Evolutionary conservation across 495 filamentous ascomycete species (phyloP), one percentile per base, ranked within the genome.

Genomic region (Penicillium maclennaniae): DNA sequence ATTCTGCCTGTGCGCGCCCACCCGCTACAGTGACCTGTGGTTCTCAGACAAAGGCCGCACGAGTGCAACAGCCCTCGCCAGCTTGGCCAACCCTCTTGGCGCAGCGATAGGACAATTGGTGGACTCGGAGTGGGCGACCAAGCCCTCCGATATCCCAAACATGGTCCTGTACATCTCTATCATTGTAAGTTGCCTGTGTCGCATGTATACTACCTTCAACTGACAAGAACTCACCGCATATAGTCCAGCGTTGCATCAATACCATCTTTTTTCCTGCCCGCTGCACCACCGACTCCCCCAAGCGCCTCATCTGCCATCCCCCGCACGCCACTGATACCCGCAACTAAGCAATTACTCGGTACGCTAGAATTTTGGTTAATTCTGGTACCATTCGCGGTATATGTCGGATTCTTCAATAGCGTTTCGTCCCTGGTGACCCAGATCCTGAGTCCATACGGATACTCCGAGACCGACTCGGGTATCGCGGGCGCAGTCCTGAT

Each of bases 381-480:
- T 62, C 67, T 88, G 36, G 54, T 89, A 54, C 83, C 89, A 46
- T 98, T 92, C 72, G 70, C 81, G 43, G 66, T 92, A 65, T 96
- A 92, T 72, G 88, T 97, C 54, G 89, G 85, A 40, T 86, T 92
- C 75, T 98, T 98, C 81, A 97, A 96, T 77, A 85, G 85, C 67
- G 71, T 91, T 61, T 95, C 92, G 43, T 87, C 89, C 14, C 83
- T 97, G 5, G 76, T 97, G 1, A 95, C 91, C 75, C 91, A 96
- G 64, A 87, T 97, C 68, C 81, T 97, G 50, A 70, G 80, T 7
- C 93, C 93, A 0, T 88, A 95, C 73, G 82, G 78, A 55, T 96
- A 85, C 79, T 79, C 71, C 47, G 87, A 92, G 66, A 84, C 84
- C 40, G 79, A 96, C 38, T 88, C 92, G 37, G 93, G 93, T 45